Base-by-base conservation (phyloP, 805 yeast genomes). In the Candida maesae region DNA sequence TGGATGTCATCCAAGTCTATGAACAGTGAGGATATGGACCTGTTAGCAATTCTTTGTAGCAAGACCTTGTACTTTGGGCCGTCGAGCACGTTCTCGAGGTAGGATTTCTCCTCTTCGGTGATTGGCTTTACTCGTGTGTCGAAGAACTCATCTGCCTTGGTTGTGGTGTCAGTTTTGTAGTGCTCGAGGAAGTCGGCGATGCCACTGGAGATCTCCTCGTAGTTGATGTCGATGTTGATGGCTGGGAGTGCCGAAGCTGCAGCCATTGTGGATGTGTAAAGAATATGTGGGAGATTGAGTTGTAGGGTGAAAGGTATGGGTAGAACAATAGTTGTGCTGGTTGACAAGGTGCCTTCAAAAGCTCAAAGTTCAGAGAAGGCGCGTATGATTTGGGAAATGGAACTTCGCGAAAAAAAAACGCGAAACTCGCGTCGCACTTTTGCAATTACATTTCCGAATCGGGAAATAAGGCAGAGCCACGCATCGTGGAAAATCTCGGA, bases 1-100 rank as follows among this genome's bases (percentile, higher is more conserved):
- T 77, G 76, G 43, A 93, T 66, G 63, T 93, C 99, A 60, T 93
- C 95, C 38, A 93, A 70, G 45, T 88, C 96, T 35, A 93, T 72
- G 40, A 68, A 69, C 16, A 93, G 55, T 1, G 88, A 77, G 24
- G 84, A 69, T 21, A 70, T 47, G 50, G 90, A 89, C 56, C 99
- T 77, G 61, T 95, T 88, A 44, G 97, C 89, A 24, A 93, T 74
- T 50, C 78, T 68, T 58, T 88, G 96, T 34, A 93, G 67, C 6
- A 84, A 50, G 24, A 67, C 68, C 79, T 84, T 67, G 65, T 93
- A 93, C 61, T 93, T 93, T 18, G 84, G 81, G 25, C 81, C 82
- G 27, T 56, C 59, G 21, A 57, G 55, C 4, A 43, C 47, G 19
- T 39, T 43, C 28, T 36, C 34, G 6, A 43, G 20, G 19, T 46